A percentile compares a stretch with the other conserved stretches of the same genome.
phyloP scores from a whole-genome alignment of 2,329 filamentous ascomycete species.

The Decorospora gaudefroyi region DNA sequence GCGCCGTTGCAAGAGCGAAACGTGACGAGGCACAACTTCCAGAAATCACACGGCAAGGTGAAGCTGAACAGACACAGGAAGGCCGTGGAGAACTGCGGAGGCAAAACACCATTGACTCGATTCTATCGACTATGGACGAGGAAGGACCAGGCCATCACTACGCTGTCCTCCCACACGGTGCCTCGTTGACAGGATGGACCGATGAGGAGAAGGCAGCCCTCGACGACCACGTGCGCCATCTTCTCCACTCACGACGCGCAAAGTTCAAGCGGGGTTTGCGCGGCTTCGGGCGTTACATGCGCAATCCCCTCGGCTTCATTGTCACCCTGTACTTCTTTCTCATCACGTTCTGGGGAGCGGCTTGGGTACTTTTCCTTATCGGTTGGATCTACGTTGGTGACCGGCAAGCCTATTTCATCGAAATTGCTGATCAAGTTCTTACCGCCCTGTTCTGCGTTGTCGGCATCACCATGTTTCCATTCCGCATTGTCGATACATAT shows the following conservation, averaged over 20 bases:
- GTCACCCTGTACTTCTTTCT: conserved; percentile 84
- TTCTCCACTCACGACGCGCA: conserved; percentile 78
- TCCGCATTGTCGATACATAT: conserved; percentile 79
- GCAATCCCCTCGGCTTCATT: conserved; percentile 73
- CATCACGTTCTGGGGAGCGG: conserved; percentile 83
- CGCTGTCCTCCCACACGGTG: conserved; percentile 77
- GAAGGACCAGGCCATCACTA: conserved; percentile 66
- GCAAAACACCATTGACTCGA: conserved; percentile 39
- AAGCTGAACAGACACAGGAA: conserved; percentile 21
- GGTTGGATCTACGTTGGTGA: conserved; percentile 82
- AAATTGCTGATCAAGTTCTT: conserved; percentile 61
- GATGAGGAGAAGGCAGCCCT: conserved; percentile 73
- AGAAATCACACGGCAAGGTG: conserved; percentile 25
- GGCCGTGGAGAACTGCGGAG: conserved; percentile 19
- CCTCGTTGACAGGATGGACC: conserved; percentile 74
- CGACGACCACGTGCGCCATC: conserved; percentile 84
- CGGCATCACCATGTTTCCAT: conserved; percentile 67
- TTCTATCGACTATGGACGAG: conserved; percentile 42
- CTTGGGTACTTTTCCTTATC: conserved; percentile 87
- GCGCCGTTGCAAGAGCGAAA: conserved; percentile 16
- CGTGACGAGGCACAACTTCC: conserved; percentile 19
- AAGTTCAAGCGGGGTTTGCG: conserved; percentile 78
- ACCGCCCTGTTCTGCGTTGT: conserved; percentile 67
- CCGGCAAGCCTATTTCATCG: conserved; percentile 64
- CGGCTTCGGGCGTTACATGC: conserved; percentile 79